phyloP scores from a whole-genome alignment of 2,329 filamentous ascomycete species.

The Diplodia seriata region DNA sequence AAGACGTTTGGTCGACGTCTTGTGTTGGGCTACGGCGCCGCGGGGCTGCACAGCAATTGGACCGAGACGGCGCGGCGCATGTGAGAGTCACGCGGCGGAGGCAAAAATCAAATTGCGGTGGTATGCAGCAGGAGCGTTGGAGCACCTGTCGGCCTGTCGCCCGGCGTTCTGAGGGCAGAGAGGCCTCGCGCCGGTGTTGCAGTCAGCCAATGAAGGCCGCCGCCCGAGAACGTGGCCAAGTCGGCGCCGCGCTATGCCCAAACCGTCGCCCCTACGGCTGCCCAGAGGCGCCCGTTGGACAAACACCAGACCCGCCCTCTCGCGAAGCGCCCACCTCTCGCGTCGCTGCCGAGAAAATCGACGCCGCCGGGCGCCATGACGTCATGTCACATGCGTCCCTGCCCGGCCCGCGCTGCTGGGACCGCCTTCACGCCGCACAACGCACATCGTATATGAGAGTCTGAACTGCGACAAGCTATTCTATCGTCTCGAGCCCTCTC shows the following conservation, averaged over 20 bases:
- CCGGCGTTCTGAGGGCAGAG: constrained; percentile 11
- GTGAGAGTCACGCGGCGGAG: constrained; percentile 26
- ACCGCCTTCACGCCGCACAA: background rate
- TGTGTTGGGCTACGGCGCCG: constrained; percentile 1
- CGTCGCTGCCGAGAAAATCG: background rate
- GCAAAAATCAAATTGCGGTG: constrained; percentile 27
- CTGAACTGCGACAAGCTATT: constrained; percentile 10
- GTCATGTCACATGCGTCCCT: constrained; percentile 19
- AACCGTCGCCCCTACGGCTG: constrained; percentile 5
- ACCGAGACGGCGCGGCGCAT: constrained; percentile 19
- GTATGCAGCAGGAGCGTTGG: constrained; percentile 26
- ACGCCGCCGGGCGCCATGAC: background rate
- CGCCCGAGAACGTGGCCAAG: constrained; percentile 25
- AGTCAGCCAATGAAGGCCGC: constrained; percentile 15
- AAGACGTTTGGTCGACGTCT: constrained; percentile 9
- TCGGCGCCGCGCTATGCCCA: constrained; percentile 22
- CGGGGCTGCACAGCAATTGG: constrained; percentile 17
- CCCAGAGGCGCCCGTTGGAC: background rate
- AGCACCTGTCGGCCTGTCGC: constrained; percentile 25
- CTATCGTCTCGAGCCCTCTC: constrained; percentile 7
- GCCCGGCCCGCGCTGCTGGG: constrained; percentile 1
- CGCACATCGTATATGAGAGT: no score
- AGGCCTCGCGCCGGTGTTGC: constrained; percentile 15
- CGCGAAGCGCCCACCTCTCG: background rate
- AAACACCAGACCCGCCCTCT: constrained; percentile 12